Percentiles rank a stretch among this genome's conserved stretches.
Conservation (phyloP, 139 green algal species). For the Medakamo hakoo region DNA sequence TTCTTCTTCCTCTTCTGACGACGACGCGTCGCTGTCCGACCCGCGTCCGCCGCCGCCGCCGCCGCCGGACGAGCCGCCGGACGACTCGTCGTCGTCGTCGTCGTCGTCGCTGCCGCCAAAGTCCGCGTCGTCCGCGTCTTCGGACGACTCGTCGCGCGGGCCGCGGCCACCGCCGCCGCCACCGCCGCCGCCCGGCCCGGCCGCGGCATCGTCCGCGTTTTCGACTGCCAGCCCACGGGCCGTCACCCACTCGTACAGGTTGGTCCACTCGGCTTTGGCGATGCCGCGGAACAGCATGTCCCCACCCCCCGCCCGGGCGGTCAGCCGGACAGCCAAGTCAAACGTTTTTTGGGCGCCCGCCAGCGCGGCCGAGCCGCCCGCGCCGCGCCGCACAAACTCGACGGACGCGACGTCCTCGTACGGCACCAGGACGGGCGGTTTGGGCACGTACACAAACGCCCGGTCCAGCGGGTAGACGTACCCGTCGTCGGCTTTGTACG, state of each 20-base stretch:
- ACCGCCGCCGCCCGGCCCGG: constrained; percentile 31
- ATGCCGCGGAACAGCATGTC: constrained; percentile 78
- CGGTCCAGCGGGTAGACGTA: constrained; percentile 90
- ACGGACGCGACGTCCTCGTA: constrained; percentile 75
- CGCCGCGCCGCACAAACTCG: constrained; percentile 71
- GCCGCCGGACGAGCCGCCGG: constrained; percentile 35
- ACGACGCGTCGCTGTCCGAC: constrained; percentile 8
- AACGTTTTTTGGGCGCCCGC: constrained; percentile 63
- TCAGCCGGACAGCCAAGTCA: constrained; percentile 69
- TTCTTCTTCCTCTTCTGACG: constrained; percentile 12
- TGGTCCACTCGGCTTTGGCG: constrained; percentile 69
- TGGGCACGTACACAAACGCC: constrained; percentile 95
- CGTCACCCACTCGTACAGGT: constrained; percentile 82
- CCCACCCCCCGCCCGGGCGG: constrained; percentile 15
- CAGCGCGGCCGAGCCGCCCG: constrained; percentile 20
- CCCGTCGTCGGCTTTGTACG: constrained; percentile 70
- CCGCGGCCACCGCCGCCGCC: not conserved
- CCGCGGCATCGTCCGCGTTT: constrained; percentile 57
- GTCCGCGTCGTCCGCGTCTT: constrained; percentile 4
- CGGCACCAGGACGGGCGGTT: constrained; percentile 80
- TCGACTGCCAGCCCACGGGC: constrained; percentile 67
- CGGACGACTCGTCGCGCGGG: not conserved
- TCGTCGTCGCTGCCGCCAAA: constrained; percentile 14
- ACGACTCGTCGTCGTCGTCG: constrained; percentile 26
- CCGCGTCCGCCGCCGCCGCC: constrained; percentile 22